Evolutionary conservation across 495 filamentous ascomycete genomes (phyloP), one percentile per base, ranked within the genome.

Genomic region (Penicillium maclennaniae): DNA sequence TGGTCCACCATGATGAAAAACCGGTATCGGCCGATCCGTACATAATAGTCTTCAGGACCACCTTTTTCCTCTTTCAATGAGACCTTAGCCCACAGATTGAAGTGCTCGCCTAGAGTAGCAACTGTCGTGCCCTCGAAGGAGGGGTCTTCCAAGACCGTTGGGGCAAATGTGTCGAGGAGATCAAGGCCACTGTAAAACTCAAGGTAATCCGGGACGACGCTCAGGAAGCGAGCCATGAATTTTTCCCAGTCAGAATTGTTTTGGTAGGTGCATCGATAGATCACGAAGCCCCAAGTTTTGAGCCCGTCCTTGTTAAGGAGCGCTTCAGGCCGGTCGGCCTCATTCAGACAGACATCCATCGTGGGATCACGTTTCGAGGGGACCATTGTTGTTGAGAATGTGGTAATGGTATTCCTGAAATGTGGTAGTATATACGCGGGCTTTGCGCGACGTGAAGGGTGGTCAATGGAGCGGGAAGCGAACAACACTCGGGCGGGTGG

Each of bases 211-310:
- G 31, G 17, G 43, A 27, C 43, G 26, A 14, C 15, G 12, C 5
- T 31, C 3, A 8, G 34, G 16, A 39, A 26, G n/a, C 45, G 53
- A n/a, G 12, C 27, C 21, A 55, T 49, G 41, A 64, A 68, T 21
- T 58, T 53, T 37, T 58, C 50, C 69, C 62, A 71, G 43, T 64
- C 62, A 40, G 54, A 45, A 46, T 69, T 45, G 25, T 54, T 64
- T 31, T 60, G 26, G 45, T 72, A 72, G 25, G 65, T 70, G 54
- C 62, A 67, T 36, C 67, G 61, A 42, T 66, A 69, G 52, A 69
- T 60, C 16, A 69, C 61, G 43, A 68, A 58, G 25, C 63, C 66
- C 65, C 63, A 71, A 27, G 45, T 59, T 42, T 46, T 42, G 47
- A 51, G 54, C 3, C 54, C 47, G 31, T 60, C 55, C 16, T 47